phyloP scores from a whole-genome alignment of 768 basidiomycete genomes.

The Lactifluus volemus region DNA sequence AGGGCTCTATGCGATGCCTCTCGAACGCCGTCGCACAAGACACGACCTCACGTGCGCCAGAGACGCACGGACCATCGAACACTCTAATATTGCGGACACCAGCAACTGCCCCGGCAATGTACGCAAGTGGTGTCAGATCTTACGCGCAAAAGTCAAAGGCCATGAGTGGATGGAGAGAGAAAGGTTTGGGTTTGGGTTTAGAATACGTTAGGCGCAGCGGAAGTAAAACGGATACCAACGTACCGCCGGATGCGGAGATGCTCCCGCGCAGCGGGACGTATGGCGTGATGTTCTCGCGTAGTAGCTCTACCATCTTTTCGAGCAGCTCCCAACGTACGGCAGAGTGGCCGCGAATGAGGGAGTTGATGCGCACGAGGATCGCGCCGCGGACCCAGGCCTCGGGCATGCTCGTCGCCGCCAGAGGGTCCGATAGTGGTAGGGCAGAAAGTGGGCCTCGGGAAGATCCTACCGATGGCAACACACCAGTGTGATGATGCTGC shows the following conservation, averaged over 20 bases:
- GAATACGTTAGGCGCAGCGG: neutral
- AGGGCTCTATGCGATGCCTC: constrained; percentile 50
- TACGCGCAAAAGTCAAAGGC: neutral
- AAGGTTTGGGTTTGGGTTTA: neutral
- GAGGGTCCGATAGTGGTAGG: constrained; percentile 64
- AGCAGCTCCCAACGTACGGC: constrained; percentile 77
- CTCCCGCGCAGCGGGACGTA: constrained; percentile 80
- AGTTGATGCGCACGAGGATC: constrained; percentile 82
- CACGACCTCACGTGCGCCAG: constrained; percentile 40
- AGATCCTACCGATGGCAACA: constrained; percentile 42
- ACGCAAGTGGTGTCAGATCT: constrained; percentile 20
- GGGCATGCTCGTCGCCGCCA: constrained; percentile 65
- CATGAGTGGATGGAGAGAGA: neutral
- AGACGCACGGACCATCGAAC: constrained; percentile 43
- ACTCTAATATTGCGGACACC: constrained; percentile 78
- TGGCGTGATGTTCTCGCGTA: constrained; percentile 64
- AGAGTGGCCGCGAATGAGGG: constrained; percentile 80
- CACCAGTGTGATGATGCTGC: constrained; percentile 74
- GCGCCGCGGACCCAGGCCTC: constrained; percentile 87
- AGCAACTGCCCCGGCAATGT: constrained; percentile 56
- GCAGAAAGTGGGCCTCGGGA: constrained; percentile 33
- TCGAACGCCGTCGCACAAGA: constrained; percentile 49
- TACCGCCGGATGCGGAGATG: constrained; percentile 78
- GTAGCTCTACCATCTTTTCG: constrained; percentile 64
- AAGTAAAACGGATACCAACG: constrained; percentile 14